Evolutionary conservation across 306 rosid species (phyloP).

Genomic region (Echinosophora koreensis): DNA sequence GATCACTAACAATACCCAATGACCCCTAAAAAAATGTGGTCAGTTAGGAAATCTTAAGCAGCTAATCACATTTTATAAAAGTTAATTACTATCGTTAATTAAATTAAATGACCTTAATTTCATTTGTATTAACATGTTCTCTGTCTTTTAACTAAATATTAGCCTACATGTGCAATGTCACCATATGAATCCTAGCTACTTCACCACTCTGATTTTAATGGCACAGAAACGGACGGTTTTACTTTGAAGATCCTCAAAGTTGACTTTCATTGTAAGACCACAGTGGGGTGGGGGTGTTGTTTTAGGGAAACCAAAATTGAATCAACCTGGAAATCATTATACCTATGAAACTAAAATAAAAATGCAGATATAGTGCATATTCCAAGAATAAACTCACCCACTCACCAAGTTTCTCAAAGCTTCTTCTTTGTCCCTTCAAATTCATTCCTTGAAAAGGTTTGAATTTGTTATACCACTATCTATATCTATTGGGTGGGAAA

Average conservation of each 20-base stretch:
- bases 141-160: conserved; percentile 8
- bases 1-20: too few relatives aligned
- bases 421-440: conserved; percentile 22
- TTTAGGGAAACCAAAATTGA: conserved; percentile 44
- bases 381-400: conserved; percentile 73
- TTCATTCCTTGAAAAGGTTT: conserved; percentile 46
- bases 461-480: conserved; percentile 31
- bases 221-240: conserved; percentile 38
- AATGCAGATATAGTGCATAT: conserved; percentile 46
- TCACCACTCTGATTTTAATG: conserved; percentile 51
- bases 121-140: conserved; percentile 8
- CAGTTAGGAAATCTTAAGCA: too few relatives aligned
- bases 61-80: too few relatives aligned
- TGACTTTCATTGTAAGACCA: conserved; percentile 40
- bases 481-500: conserved; percentile 56
- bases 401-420: conserved; percentile 48
- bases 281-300: conserved; percentile 6
- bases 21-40: too few relatives aligned
- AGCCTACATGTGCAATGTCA: conserved; percentile 10
- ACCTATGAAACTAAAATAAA: conserved; percentile 35
- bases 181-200: background rate
- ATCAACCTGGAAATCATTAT: conserved; percentile 53
- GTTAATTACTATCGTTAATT: too few relatives aligned
- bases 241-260: conserved; percentile 39
- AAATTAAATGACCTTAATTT: conserved; percentile 18